phyloP scores from a whole-genome alignment of 2,329 filamentous ascomycete genomes.

The Metarhizium rileyi region DNA sequence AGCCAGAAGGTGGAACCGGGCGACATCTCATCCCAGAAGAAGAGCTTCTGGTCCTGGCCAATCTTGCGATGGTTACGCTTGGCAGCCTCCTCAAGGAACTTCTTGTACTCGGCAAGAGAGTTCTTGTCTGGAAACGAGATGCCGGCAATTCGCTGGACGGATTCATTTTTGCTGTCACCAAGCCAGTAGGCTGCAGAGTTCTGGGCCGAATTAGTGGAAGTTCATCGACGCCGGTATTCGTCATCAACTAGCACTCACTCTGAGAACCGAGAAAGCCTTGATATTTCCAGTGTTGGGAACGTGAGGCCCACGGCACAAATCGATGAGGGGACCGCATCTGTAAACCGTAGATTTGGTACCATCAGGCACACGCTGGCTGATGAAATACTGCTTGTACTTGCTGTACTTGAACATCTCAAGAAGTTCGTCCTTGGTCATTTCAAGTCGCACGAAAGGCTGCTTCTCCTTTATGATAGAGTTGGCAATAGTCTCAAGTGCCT shows the following conservation, averaged over 20 bases:
- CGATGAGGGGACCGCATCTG: constrained; percentile 84
- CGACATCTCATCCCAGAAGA: constrained; percentile 93
- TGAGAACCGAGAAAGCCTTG: constrained; percentile 91
- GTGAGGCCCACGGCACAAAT: constrained; percentile 90
- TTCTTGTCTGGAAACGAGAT: constrained; percentile 96
- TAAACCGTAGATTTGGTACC: constrained; percentile 91
- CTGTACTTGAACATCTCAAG: constrained; percentile 95
- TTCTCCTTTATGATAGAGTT: constrained; percentile 89
- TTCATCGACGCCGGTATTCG: constrained; percentile 10
- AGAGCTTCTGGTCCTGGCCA: constrained; percentile 90
- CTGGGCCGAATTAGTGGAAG: constrained; percentile 41
- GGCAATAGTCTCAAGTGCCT: constrained; percentile 72
- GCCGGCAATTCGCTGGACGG: constrained; percentile 91
- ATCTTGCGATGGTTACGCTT: constrained; percentile 94
- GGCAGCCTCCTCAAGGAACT: constrained; percentile 94
- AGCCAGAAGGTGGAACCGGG: constrained; percentile 89
- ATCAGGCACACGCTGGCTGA: constrained; percentile 59
- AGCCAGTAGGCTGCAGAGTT: constrained; percentile 70
- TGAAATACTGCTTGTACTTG: constrained; percentile 98
- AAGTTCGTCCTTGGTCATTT: constrained; percentile 81
- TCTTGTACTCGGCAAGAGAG: constrained; percentile 82
- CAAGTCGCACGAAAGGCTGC: constrained; percentile 85
- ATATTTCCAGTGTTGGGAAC: constrained; percentile 86
- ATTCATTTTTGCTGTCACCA: constrained; percentile 87
- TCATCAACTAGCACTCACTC: constrained; percentile 30